Base-by-base conservation (phyloP, 257 asterid species). In the Przewalskia tangutica region DNA sequence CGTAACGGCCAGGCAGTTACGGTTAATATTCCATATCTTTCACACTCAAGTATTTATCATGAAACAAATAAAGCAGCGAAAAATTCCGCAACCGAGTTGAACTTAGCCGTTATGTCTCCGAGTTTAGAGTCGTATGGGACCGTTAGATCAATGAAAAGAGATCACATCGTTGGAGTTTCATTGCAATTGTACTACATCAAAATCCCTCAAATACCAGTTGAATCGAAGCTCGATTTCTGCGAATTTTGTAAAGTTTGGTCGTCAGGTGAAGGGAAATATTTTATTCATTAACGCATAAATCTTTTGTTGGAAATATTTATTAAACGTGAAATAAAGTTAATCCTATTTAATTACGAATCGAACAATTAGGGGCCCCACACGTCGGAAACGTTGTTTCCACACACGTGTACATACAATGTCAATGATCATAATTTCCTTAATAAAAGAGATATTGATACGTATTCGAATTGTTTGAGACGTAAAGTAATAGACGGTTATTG, bases 21-120 rank as follows among this genome's bases (percentile, higher is more conserved):
- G 2, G 95, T 91, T 1, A 87, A 83, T 77, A 88, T 95, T 77
- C 98, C 97, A 0, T 97, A 93, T 80, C 87, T 95, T 27, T 82
- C 90, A 17, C 95, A 91, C 65, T 81, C 93, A 1, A 92, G 98
- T 87, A 85, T 93, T 51, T 95, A 95, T 86, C 98, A 95, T 83
- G 97, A 95, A 82, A 85, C 93, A 0, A 91, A 87, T 7, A 90
- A 88, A 79, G 73, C 77, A 0, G 2, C 88, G 0, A 89, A 85
- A 51, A 89, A 85, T 82, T 40, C 79, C n/a, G 66, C 97, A 11
- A 89, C 92, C 0, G 97, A 95, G 86, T 86, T 92, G 58, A 94
- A 92, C 67, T 82, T 92, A 5, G 93, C 92, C 23, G 89, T 95
- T 9, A 83, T 95, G 38, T 89, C 97, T 5, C 88, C 97, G 0